phyloP scores from a whole-genome alignment of 1,284 basidiomycete species.

The Moesziomyces aphidis region DNA sequence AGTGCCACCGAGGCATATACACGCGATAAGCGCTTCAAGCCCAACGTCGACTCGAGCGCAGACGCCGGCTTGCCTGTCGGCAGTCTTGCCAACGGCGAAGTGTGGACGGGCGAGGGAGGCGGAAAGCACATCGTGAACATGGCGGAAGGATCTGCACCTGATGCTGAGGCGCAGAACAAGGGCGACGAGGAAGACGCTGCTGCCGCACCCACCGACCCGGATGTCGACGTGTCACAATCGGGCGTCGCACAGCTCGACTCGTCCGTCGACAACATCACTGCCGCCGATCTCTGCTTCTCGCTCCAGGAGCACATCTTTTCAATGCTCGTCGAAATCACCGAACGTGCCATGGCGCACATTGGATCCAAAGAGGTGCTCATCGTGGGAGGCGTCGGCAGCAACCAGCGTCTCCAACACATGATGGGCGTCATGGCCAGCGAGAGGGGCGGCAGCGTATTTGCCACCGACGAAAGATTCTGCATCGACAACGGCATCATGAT shows the following conservation, averaged over 20 bases:
- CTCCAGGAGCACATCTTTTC: constrained; percentile 97
- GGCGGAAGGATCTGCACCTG: constrained; percentile 3
- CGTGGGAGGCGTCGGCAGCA: constrained; percentile 93
- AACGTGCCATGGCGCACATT: constrained; percentile 98
- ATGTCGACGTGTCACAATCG: constrained; percentile 36
- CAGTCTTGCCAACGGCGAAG: constrained; percentile 58
- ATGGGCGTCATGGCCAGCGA: constrained; percentile 97
- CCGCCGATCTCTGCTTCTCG: constrained; percentile 95
- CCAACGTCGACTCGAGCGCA: constrained; percentile 17
- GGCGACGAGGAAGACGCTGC: not conserved
- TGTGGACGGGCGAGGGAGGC: constrained; percentile 58
- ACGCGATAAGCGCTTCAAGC: constrained; percentile 57
- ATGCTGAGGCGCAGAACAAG: not conserved
- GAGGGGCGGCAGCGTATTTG: constrained; percentile 88
- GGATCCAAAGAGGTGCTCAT: constrained; percentile 95
- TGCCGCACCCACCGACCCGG: constrained; percentile 12
- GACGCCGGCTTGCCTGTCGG: constrained; percentile 38
- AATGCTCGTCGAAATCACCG: constrained; percentile 99
- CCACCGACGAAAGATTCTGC: constrained; percentile 96
- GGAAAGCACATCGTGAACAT: constrained; percentile 54
- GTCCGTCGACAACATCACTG: constrained; percentile 74
- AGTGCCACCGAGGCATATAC: constrained; percentile 88
- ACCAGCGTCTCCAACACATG: constrained; percentile 94
- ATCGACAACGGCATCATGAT: constrained; percentile 99
- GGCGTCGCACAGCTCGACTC: constrained; percentile 28